Base-by-base conservation (phyloP, 345 rosid species). In the Dipteronia dyeriana region DNA sequence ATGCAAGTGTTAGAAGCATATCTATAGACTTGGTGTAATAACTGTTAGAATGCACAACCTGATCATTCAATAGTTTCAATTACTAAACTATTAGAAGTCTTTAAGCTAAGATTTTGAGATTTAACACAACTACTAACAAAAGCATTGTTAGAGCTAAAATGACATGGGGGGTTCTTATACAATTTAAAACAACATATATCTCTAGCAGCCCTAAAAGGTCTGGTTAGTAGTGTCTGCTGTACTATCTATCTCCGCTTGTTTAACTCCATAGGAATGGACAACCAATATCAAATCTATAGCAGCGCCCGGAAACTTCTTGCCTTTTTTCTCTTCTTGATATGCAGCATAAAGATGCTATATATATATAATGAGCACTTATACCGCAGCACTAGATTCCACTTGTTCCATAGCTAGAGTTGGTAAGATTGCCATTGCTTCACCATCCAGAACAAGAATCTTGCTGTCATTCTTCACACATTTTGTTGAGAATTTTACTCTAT, bases 401-500 rank as follows among this genome's bases (percentile, higher is more conserved):
- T 79, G 71, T 49, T 82, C 66, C 81, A 82, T 34, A 14, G 78
- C 87, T 10, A 88, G 83, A 80, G 76, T 88, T 29, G 94, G 91
- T 70, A 91, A 82, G 14, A 90, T 79, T 9, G 93, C 85, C 73
- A 85, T 64, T 39, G 97, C 98, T 80, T 93, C 98, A 31, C 98
- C 97, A 82, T 87, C 89, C 63, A 94, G 80, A 78, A 86, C 90
- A 53, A 93, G 81, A 80, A 76, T 54, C 70, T 88, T 83, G 10
- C 80, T 88, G 3, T 59, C 17, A 19, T 84, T 86, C 85, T 90
- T 94, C 76, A 88, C 79, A 87, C 97, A 94, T 82, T 89, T 92
- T 0, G 99, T 94, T 17, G 83, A 84, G 84, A 94, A 89, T 82
- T 94, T 94, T 23, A 82, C 94, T 78, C 98, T 93, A 80, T 59